Percentiles rank a stretch among this genome's conserved stretches.
These are phyloP conservation scores for Cetraspora pellucida DNA, from an alignment of 192 early-diverging fungal species.

Conservation along the genomic window DNA sequence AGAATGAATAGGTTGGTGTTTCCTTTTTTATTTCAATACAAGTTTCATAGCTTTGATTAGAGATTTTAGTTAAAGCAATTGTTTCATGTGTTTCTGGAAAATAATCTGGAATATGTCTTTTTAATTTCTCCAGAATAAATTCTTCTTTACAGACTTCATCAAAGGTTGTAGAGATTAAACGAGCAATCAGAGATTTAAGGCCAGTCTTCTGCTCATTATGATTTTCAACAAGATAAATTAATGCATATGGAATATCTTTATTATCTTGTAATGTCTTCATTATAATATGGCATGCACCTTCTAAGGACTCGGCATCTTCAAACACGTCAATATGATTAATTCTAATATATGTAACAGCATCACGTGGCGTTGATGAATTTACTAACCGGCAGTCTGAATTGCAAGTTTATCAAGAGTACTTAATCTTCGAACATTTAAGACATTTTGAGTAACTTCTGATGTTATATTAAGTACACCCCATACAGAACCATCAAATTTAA, in stretches of 20 bases:
- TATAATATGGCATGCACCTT: no score
- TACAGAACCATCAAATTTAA: constrained; percentile 34
- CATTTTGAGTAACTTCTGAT: constrained; percentile 39
- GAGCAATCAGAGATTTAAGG: no score
- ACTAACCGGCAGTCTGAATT: constrained; percentile 29
- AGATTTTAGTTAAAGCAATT: neutral
- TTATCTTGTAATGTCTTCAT: constrained; percentile 14
- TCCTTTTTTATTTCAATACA: neutral
- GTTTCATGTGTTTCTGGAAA: neutral
- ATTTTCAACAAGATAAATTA: constrained; percentile 9
- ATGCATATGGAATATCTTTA: constrained; percentile 2
- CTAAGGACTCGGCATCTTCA: no score
- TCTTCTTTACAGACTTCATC: neutral
- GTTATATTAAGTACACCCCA: constrained; percentile 38
- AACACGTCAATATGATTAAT: no score
- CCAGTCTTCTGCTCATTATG: no score
- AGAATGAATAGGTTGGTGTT: no score
- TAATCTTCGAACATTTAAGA: constrained; percentile 40
- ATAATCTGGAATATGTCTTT: constrained; percentile 15
- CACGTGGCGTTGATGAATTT: neutral
- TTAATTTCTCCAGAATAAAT: no score
- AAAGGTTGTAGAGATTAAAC: constrained; percentile 12
- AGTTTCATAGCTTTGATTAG: neutral
- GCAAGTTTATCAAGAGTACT: constrained; percentile 40
- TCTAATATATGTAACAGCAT: no score